Evolutionary conservation across 1,139 yeast genomes (phyloP).

Genomic region (Candida glucosophila): DNA sequence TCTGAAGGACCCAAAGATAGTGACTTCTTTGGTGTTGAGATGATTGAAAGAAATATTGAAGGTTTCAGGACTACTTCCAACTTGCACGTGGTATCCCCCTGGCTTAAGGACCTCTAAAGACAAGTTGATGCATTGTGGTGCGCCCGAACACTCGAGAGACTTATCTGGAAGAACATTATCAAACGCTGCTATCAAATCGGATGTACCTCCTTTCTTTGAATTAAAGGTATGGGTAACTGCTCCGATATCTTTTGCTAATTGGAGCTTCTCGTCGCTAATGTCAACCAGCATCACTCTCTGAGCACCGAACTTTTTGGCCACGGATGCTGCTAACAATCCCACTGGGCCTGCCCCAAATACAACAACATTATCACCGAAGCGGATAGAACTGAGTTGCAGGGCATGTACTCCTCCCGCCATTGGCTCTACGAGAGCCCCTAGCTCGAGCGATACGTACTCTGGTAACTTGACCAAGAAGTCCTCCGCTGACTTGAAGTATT

Average conservation of each 20-base stretch:
- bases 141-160: slow-evolving; percentile 69
- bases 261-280: slow-evolving; percentile 48
- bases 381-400: slow-evolving; percentile 55
- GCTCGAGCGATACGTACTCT: slow-evolving; percentile 65
- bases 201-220: slow-evolving; percentile 36
- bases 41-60: slow-evolving; percentile 69
- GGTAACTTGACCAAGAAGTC: slow-evolving; percentile 79
- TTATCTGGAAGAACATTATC: slow-evolving; percentile 44
- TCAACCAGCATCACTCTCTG: slow-evolving; percentile 59
- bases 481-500: slow-evolving; percentile 69
- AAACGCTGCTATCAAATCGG: slow-evolving; percentile 25
- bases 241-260: slow-evolving; percentile 49
- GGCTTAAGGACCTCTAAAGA: slow-evolving; percentile 50
- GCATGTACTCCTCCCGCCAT: slow-evolving; percentile 83
- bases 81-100: slow-evolving; percentile 66
- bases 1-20: slow-evolving; percentile 58
- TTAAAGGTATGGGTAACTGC: slow-evolving; percentile 55
- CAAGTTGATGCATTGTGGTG: slow-evolving; percentile 55
- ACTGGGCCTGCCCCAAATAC: slow-evolving; percentile 95
- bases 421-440: slow-evolving; percentile 89
- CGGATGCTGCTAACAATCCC: slow-evolving; percentile 71
- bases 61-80: slow-evolving; percentile 62
- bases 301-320: slow-evolving; percentile 80
- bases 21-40: slow-evolving; percentile 54
- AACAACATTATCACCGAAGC: slow-evolving; percentile 65